Base-by-base conservation (phyloP, 495 filamentous ascomycete genomes). In the Neurospora sp. region DNA sequence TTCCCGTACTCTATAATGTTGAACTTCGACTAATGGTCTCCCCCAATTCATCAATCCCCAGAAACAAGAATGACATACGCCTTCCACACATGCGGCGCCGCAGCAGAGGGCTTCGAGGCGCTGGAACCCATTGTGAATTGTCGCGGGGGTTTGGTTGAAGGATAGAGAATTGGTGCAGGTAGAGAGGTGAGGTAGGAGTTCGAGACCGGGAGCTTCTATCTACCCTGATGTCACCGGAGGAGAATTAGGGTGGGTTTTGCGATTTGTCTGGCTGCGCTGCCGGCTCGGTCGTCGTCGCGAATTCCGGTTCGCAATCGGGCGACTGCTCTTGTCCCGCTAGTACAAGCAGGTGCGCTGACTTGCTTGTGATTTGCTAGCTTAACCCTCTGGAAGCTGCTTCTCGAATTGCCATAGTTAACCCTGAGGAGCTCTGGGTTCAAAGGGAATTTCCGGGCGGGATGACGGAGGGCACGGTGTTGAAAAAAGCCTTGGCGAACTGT, bases 51-150 rank as follows among this genome's bases (percentile, higher is more conserved):
- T 66, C 54, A 35, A 66, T 66, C 27, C 14, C 54, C 54, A 66
- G 54, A 66, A 37, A 66, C 27, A 35, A 18, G n/a, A 70, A 48
- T 9, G 71, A 76, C 84, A 73, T 80, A 87, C 85, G 80, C 80
- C 72, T 82, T 84, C 83, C 85, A 87, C 72, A 85, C 80, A 74
- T 86, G 80, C 69, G 84, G 81, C 77, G 77, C 72, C 74, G 81
- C 76, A 70, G 72, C 72, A 69, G 81, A 77, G 46, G 83, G 84
- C 80, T 86, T 86, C 73, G 85, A 87, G 74, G 83, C 79, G 80
- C 78, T 83, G 72, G 84, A 82, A 76, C 85, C 85, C 85, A 87
- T 87, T 76, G 70, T 78, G 73, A 69, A 42, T 39, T 6, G 27
- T 66, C 54, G 54, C 31, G 27, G 54, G 27, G 54, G 18, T 66